Evolutionary conservation across 192 early-diverging fungal genomes (phyloP).

Genomic region (Podila epicladia): DNA sequence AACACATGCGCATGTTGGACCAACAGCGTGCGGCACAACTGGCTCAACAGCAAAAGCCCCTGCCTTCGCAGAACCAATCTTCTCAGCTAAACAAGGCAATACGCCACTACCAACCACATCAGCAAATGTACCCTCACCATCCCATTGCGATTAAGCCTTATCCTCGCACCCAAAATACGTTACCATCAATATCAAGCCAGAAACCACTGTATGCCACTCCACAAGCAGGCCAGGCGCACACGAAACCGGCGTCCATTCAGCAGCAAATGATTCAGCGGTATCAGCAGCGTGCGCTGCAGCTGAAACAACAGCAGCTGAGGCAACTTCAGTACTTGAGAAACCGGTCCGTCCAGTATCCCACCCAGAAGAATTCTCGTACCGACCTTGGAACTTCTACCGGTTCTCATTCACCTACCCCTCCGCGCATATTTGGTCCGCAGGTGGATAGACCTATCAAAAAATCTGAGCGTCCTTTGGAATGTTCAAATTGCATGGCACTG

Average conservation of each 20-base stretch:
- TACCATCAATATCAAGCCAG: neutral
- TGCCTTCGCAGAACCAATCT: conserved; percentile 15
- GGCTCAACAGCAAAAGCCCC: conserved; percentile 16
- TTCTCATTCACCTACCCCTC: conserved; percentile 1
- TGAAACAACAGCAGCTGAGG: conserved; percentile 24
- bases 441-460: neutral
- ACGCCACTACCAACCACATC: conserved; percentile 45
- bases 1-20: conserved; percentile 49
- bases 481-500: neutral
- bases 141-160: conserved; percentile 1
- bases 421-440: neutral
- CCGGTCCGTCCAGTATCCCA: neutral
- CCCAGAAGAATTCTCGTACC: neutral
- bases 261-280: conserved; percentile 37
- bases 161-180: neutral
- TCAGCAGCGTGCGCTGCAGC: conserved; percentile 46
- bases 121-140: conserved; percentile 37
- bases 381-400: neutral
- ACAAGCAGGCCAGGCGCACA: neutral
- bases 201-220: neutral
- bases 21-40: conserved; percentile 33
- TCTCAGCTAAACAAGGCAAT: neutral
- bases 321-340: conserved; percentile 24
- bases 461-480: neutral
- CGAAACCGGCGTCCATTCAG: conserved; percentile 13